phyloP scores from a whole-genome alignment of 257 asterid genomes.

The Nicotiana benthamiana region DNA sequence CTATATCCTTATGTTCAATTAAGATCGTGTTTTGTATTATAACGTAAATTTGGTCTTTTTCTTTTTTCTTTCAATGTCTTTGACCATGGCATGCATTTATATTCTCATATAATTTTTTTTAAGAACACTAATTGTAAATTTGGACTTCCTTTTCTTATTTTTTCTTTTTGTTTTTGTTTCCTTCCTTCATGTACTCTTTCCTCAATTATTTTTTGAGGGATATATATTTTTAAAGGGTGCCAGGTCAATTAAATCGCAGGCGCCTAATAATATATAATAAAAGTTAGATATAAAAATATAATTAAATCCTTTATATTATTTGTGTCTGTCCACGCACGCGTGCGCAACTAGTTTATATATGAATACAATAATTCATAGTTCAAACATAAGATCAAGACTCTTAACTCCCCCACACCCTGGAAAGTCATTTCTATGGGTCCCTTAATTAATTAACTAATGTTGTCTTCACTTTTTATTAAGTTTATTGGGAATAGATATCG shows the following conservation, averaged over 20 bases:
- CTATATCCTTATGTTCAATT: background rate
- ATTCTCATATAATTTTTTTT: background rate
- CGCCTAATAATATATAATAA: background rate
- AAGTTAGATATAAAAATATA: background rate
- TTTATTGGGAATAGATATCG: background rate
- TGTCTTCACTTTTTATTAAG: background rate
- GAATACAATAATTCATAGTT: background rate
- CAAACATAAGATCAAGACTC: background rate
- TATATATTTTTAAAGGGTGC: background rate
- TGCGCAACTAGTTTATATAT: background rate
- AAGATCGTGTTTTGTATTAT: background rate
- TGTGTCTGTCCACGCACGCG: slow-evolving; percentile 1
- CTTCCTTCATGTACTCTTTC: background rate
- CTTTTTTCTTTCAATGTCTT: background rate
- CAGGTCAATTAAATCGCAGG: background rate
- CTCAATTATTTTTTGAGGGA: background rate
- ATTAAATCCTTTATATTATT: background rate
- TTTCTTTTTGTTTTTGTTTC: background rate
- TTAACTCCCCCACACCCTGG: background rate
- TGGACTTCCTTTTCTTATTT: background rate
- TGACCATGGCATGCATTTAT: background rate
- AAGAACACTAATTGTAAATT: background rate
- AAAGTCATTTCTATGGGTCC: background rate
- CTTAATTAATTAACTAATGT: background rate
- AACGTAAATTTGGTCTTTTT: background rate